These are phyloP conservation scores for Phytophthora pisi DNA, from an alignment of 352 stramenopile genomes.

Conservation along the genomic window DNA sequence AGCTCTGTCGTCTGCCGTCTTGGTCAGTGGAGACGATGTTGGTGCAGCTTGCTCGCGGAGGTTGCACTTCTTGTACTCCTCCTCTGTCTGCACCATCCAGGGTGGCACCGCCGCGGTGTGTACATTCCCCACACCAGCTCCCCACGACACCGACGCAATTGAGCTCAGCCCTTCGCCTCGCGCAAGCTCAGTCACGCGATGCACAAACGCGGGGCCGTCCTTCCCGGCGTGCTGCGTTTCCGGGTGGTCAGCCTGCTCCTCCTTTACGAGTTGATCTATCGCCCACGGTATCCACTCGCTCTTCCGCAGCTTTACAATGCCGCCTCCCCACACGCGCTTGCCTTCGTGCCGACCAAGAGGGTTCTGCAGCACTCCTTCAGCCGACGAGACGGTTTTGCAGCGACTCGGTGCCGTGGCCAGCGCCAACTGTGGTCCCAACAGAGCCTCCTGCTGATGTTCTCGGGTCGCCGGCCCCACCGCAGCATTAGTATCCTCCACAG, in stretches of 20 bases:
- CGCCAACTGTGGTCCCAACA: slow-evolving; percentile 17
- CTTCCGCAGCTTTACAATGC: slow-evolving; percentile 66
- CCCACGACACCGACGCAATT: slow-evolving; percentile 53
- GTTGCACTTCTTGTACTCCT: slow-evolving; percentile 76
- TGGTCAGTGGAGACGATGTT: background rate
- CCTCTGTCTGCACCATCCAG: slow-evolving; percentile 74
- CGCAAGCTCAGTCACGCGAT: slow-evolving; percentile 60
- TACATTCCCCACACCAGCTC: slow-evolving; percentile 55
- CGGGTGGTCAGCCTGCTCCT: slow-evolving; percentile 37
- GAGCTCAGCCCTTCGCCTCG: slow-evolving; percentile 47
- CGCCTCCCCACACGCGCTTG: slow-evolving; percentile 64
- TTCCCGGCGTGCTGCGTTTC: slow-evolving; percentile 8
- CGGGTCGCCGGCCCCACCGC: slow-evolving; percentile 1
- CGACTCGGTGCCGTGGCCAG: background rate
- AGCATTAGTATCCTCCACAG: background rate
- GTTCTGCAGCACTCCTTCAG: slow-evolving; percentile 55
- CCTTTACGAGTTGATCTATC: slow-evolving; percentile 61
- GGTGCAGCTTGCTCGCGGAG: slow-evolving; percentile 21
- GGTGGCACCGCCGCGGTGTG: slow-evolving; percentile 68
- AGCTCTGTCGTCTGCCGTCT: slow-evolving; percentile 4
- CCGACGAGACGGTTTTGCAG: slow-evolving; percentile 39
- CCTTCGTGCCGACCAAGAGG: slow-evolving; percentile 55
- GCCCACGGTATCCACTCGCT: slow-evolving; percentile 56
- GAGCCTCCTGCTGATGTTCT: slow-evolving; percentile 7
- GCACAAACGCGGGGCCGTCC: slow-evolving; percentile 23